Conservation (phyloP, 192 early-diverging fungal genomes). For the Umbelopsis ramanniana region DNA sequence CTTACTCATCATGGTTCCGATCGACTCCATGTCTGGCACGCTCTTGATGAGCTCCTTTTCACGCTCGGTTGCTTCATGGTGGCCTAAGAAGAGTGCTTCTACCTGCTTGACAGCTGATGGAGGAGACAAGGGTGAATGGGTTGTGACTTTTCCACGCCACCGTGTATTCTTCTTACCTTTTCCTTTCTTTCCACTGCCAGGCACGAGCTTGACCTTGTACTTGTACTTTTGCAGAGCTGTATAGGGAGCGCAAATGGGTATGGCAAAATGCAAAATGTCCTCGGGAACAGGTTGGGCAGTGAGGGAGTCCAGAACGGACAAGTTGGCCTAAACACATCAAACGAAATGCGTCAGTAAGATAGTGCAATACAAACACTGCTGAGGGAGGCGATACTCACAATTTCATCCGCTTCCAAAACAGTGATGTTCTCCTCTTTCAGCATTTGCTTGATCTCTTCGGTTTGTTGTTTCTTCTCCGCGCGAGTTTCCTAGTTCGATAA, state of each 20-base stretch:
- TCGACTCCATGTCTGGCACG: slow-evolving; percentile 85
- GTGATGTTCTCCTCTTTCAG: slow-evolving; percentile 63
- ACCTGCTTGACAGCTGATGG: slow-evolving; percentile 47
- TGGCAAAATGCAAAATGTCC: slow-evolving; percentile 82
- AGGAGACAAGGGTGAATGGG: not conserved
- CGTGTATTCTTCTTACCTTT: slow-evolving; percentile 69
- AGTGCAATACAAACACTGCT: no score
- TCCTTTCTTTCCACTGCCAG: slow-evolving; percentile 91
- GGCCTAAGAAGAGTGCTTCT: slow-evolving; percentile 42
- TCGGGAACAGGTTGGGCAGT: slow-evolving; percentile 77
- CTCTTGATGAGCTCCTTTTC: slow-evolving; percentile 82
- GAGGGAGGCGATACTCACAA: slow-evolving; percentile 27
- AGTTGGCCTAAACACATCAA: slow-evolving; percentile 42
- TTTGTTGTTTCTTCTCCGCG: slow-evolving; percentile 23
- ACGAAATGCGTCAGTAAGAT: no score
- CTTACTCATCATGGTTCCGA: slow-evolving; percentile 84
- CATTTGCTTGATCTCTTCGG: slow-evolving; percentile 55
- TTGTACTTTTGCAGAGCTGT: slow-evolving; percentile 82
- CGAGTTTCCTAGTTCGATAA: not conserved
- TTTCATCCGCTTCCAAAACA: slow-evolving; percentile 55
- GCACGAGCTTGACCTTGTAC: slow-evolving; percentile 93
- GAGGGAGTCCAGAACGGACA: slow-evolving; percentile 78
- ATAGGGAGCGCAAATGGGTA: slow-evolving; percentile 97
- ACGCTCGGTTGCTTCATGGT: slow-evolving; percentile 44
- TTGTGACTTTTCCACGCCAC: no score